These are phyloP conservation scores for Wallacemonas collosoma DNA, from an alignment of 208 protist species.

Conservation along the genomic window DNA sequence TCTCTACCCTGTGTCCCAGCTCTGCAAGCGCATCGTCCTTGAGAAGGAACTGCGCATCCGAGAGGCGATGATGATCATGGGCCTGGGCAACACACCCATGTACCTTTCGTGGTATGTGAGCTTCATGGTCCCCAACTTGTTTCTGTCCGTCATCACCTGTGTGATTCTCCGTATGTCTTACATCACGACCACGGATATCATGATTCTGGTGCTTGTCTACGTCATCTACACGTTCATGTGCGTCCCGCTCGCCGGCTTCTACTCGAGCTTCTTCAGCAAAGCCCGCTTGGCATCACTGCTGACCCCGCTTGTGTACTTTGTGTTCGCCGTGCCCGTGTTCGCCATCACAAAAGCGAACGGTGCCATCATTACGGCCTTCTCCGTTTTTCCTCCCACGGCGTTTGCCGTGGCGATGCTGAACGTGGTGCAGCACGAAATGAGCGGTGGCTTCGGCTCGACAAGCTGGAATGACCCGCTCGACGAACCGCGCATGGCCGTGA, in stretches of 20 bases:
- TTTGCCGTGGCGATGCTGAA: conserved; percentile 39
- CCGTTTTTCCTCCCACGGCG: conserved; percentile 43
- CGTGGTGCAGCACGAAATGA: conserved; percentile 38
- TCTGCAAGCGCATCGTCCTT: conserved; percentile 42
- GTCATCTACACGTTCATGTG: conserved; percentile 42
- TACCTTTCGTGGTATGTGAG: conserved; percentile 44
- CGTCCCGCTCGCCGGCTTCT: conserved; percentile 37
- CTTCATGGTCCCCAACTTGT: conserved; percentile 31
- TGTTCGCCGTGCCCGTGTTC: conserved; percentile 48
- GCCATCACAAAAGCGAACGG: conserved; percentile 33
- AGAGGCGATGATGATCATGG: conserved; percentile 66
- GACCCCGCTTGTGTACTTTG: conserved; percentile 51
- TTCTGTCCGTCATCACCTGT: conserved; percentile 33
- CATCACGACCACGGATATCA: conserved; percentile 30
- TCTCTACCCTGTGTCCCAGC: conserved; percentile 47
- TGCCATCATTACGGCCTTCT: conserved; percentile 24
- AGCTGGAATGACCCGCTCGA: conserved; percentile 22
- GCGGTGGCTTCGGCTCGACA: conserved; percentile 29
- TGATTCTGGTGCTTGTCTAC: conserved; percentile 27
- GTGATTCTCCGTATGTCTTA: conserved; percentile 39
- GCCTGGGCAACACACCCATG: conserved; percentile 42
- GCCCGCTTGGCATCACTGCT: conserved; percentile 39
- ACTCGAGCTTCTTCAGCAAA: conserved; percentile 49
- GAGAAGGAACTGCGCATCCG: conserved; percentile 59
- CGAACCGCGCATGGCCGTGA: conserved; percentile 22